phyloP scores from a whole-genome alignment of 306 rosid genomes.

The Corylus americana region DNA sequence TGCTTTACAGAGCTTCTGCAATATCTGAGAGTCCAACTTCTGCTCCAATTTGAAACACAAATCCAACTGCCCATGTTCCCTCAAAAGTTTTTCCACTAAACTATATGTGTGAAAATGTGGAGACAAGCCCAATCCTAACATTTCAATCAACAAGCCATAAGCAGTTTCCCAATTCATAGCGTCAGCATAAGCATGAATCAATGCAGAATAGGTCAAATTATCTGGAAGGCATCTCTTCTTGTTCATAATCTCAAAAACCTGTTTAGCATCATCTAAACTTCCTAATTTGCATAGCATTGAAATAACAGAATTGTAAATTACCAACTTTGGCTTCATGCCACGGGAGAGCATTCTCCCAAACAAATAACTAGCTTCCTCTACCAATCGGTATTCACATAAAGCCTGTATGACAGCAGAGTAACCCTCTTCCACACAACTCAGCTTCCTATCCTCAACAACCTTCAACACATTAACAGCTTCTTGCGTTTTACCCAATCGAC shows the following conservation, averaged over 20 bases:
- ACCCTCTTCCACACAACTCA: constrained; percentile 50
- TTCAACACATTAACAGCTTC: constrained; percentile 56
- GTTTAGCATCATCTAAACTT: constrained; percentile 46
- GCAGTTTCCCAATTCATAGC: constrained; percentile 54
- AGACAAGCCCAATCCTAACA: constrained; percentile 57
- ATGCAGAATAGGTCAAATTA: constrained; percentile 52
- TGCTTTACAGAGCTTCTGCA: constrained; percentile 58
- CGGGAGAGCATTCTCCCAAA: constrained; percentile 55
- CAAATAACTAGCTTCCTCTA: constrained; percentile 47
- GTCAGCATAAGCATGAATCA: constrained; percentile 59
- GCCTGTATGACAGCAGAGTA: constrained; percentile 54
- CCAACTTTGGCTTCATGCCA: constrained; percentile 59
- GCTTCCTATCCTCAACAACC: constrained; percentile 50
- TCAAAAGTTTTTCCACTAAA: constrained; percentile 51
- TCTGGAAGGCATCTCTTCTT: constrained; percentile 64
- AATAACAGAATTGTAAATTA: constrained; percentile 57
- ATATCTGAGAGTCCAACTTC: constrained; percentile 52
- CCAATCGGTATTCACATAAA: constrained; percentile 42
- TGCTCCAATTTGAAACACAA: constrained; percentile 51
- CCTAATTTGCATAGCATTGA: constrained; percentile 66
- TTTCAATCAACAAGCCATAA: constrained; percentile 52
- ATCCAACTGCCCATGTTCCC: constrained; percentile 49
- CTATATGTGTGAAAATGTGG: constrained; percentile 55
- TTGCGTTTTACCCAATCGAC: constrained; percentile 52
- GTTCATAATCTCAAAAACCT: constrained; percentile 62